phyloP scores from a whole-genome alignment of 345 rosid genomes.

The Eucalyptus viminalis region DNA sequence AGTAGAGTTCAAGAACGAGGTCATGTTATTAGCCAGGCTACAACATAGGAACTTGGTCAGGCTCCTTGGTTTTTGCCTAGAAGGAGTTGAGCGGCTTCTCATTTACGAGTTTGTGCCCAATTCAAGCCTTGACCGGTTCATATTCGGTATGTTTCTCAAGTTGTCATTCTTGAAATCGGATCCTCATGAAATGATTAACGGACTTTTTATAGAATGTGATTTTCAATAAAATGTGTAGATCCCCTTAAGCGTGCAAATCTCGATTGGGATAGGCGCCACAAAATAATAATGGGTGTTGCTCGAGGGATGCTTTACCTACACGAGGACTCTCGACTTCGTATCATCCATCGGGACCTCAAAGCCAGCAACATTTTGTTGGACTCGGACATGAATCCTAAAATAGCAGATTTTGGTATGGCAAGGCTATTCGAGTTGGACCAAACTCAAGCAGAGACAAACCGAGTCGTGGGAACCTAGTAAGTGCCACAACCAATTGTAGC shows the following conservation, averaged over 20 bases:
- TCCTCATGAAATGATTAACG: fast-evolving
- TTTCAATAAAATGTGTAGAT: not conserved
- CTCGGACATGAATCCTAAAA: conserved; percentile 21
- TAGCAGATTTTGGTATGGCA: conserved; percentile 44
- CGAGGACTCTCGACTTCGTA: conserved; percentile 20
- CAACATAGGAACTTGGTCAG: conserved; percentile 31
- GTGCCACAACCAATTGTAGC: not conserved
- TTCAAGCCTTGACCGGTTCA: conserved; percentile 23
- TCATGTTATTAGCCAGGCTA: conserved; percentile 18
- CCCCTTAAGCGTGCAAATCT: not conserved
- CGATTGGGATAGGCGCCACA: conserved; percentile 16
- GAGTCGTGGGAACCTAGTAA: conserved; percentile 35
- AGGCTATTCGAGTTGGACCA: conserved; percentile 21
- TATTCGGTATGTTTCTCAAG: conserved; percentile 3
- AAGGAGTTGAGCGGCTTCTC: conserved; percentile 24
- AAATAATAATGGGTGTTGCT: conserved; percentile 26
- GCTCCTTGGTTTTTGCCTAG: conserved; percentile 23
- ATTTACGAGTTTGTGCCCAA: conserved; percentile 36
- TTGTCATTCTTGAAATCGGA: not conserved
- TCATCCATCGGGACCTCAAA: conserved; percentile 37
- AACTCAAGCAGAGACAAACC: conserved; percentile 13
- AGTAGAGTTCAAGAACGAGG: conserved; percentile 26
- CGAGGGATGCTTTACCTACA: conserved; percentile 38
- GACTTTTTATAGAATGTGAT: too few relatives aligned
- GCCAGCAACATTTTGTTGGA: conserved; percentile 30